phyloP scores from a whole-genome alignment of 345 rosid species.

The Acer negundo region DNA sequence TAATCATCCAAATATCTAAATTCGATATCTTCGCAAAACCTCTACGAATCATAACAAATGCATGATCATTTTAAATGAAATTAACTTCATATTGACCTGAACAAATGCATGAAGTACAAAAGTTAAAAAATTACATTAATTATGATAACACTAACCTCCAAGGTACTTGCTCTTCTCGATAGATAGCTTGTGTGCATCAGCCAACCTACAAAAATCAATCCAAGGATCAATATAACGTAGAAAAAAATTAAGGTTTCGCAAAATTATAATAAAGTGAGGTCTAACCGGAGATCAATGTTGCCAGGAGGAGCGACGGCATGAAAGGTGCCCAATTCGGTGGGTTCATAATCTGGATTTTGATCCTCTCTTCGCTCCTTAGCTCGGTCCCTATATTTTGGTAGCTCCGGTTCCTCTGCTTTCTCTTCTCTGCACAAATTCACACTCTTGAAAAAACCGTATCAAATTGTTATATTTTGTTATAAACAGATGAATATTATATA shows the following conservation, averaged over 20 bases:
- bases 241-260: not conserved
- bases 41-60: not conserved
- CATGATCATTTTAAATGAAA: not conserved
- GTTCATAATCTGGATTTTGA: slow-evolving; percentile 95
- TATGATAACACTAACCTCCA: slow-evolving; percentile 65
- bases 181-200: slow-evolving; percentile 82
- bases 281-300: slow-evolving; percentile 63
- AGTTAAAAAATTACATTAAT: not conserved
- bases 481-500: not conserved
- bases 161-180: slow-evolving; percentile 99
- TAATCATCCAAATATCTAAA: not conserved
- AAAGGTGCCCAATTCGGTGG: slow-evolving; percentile 77
- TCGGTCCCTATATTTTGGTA: slow-evolving; percentile 81
- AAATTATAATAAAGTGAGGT: not conserved
- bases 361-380: slow-evolving; percentile 97
- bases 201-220: slow-evolving; percentile 38
- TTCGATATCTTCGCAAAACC: not conserved
- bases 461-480: not conserved
- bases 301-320: slow-evolving; percentile 99
- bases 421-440: slow-evolving; percentile 62
- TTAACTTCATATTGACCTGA: no score
- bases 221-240: not conserved
- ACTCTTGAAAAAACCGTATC: not conserved
- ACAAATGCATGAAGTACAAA: not conserved
- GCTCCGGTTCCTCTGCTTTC: slow-evolving; percentile 80